These are phyloP conservation scores for Xylaria nigripes DNA, from an alignment of 495 filamentous ascomycete species.

Conservation along the genomic window DNA sequence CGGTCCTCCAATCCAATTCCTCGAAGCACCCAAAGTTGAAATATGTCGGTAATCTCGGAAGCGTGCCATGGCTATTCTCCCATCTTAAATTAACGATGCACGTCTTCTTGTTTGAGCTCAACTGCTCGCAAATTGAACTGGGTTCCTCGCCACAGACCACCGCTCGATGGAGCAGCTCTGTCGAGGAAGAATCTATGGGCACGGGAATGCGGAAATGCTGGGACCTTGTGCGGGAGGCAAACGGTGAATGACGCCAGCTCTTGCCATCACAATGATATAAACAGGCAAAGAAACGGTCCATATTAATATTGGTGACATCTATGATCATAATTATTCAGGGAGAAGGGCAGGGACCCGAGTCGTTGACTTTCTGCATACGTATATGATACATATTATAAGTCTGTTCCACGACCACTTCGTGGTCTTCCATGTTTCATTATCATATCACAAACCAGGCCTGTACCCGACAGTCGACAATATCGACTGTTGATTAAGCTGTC, in stretches of 20 bases:
- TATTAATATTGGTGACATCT: no score
- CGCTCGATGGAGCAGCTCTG: conserved; percentile 25
- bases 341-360: no score
- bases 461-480: no score
- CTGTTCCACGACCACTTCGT: no score
- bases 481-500: no score
- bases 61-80: conserved; percentile 40
- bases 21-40: conserved; percentile 5
- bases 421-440: no score
- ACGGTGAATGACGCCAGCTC: conserved; percentile 1
- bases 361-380: no score
- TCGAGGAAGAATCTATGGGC: conserved; percentile 38
- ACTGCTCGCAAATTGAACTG: conserved; percentile 3
- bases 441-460: no score
- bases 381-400: no score
- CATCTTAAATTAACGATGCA: conserved; percentile 41
- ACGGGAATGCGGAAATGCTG: conserved; percentile 44
- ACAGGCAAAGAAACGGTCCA: no score
- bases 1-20: neutral
- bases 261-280: neutral
- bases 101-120: conserved; percentile 34
- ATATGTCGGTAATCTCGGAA: conserved; percentile 29
- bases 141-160: neutral
- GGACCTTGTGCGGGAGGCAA: conserved; percentile 25
- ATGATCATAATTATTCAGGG: no score